Evolutionary conservation across 441 rosid species (phyloP), one percentile per base, ranked within the genome.

Genomic region (Gossypium trilobum): DNA sequence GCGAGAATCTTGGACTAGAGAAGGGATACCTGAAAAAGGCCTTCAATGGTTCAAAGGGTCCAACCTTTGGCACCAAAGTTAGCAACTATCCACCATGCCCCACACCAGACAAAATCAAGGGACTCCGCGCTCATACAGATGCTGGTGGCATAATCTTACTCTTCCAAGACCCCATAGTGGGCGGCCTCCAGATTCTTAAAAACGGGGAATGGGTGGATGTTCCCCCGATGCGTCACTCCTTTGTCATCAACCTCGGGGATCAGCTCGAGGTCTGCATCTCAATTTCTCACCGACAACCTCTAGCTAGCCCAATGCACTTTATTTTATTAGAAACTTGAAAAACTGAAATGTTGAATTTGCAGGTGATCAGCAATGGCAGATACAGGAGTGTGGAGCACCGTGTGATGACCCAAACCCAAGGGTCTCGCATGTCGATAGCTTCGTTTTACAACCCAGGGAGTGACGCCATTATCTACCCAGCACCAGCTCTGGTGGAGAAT

Each of bases 61-160:
- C 98, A 20, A 91, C 86, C 9, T 93, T 88, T 44, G 97, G 97
- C 23, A 91, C 97, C 48, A 93, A 93, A 75, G 95, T 93, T 1
- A 89, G 96, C 82, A 93, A 90, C 80, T 93, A 93, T 70, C 98
- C 98, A 57, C 93, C 97, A 5, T 91, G 92, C 77, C 97, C 98
- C 6, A 85, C 88, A 64, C 98, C 98, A 19, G 95, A 93, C 48
- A 76, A 88, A 9, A 82, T 93, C 79, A 93, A 93, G 82, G 97
- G 98, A 0, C 95, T 93, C 56, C 71, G 98, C 0, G 96, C 97
- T 23, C 98, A 93, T 78, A 91, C 98, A 10, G 98, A 93, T 8
- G 98, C 97, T 0, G 97, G 97, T 0, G 98, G 98, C 77, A 84
- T 93, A 82, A 86, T 93, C 71, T 70, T 93, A 63, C 86, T 91